Evolutionary conservation across 2,329 filamentous ascomycete genomes (phyloP), one percentile per base, ranked within the genome.

Genomic region (Zelopaecilomyces penicillatus): DNA sequence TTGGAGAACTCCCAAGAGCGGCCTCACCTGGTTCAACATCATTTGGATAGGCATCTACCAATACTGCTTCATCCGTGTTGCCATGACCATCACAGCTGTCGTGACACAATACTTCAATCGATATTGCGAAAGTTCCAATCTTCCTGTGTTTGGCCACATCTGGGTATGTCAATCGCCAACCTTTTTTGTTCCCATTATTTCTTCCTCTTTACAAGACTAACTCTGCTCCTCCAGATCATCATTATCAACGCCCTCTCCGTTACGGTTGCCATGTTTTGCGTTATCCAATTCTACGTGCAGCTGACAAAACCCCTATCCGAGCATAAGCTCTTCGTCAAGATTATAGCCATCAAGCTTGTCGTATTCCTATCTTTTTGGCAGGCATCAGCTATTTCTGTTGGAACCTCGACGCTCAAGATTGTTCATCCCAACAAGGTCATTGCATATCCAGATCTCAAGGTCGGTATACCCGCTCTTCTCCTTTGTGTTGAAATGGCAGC

Each of bases 291-390:
- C 63, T 95, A 95, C 63, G 63, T 85, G 30, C 87, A 94, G 62
- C 71, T 93, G 38, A 81, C 79, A 50, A 66, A 73, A 1, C 78
- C 86, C 47, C 73, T 95, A 28, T 72, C 74, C 6, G 75, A 82
- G 43, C 78, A 94, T 58, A 73, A 69, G 12, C 85, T 87, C 0
- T 84, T 91, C 52, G 65, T 91, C 52, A 95, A 95, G 64, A 81
- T 95, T 28, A 60, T 88, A 19, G 85, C 87, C 57, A 93, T 95
- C 66, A 95, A 95, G 65, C 74, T 94, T 29, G 87, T 94, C 58
- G 88, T 95, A 57, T 95, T 95, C 70, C 75, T 95, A 53, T 89
- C 83, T 32, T 94, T 94, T 64, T 95, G 88, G 88, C 88, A 95
- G 65, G 73, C 62, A 3, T 66, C 70, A 4, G 64, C 70, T 50